phyloP scores from a whole-genome alignment of 805 yeast genomes.

The Starmera dryadoides region DNA sequence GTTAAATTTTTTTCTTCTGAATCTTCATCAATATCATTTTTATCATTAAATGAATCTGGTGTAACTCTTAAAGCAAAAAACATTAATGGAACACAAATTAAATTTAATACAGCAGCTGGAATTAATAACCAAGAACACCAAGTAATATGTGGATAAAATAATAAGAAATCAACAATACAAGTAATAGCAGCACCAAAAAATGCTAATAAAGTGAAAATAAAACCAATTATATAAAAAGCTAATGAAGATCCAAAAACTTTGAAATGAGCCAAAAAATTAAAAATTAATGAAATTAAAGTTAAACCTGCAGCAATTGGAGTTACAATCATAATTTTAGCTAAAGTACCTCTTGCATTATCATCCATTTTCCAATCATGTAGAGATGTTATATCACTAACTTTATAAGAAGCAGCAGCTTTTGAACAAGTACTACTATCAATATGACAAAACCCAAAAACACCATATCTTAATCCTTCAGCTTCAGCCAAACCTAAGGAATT shows the following conservation, averaged over 20 bases:
- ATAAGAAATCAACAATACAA: conserved; percentile 46
- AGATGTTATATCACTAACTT: conserved; percentile 22
- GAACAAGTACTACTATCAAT: conserved; percentile 28
- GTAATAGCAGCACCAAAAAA: conserved; percentile 48
- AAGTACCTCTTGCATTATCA: conserved; percentile 35
- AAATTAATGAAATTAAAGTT: conserved; percentile 37
- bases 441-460: conserved; percentile 62
- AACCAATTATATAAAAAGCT: conserved; percentile 32
- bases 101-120: conserved; percentile 53
- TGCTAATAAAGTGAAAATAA: conserved; percentile 39
- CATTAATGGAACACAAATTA: conserved; percentile 44
- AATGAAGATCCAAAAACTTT: conserved; percentile 17
- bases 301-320: conserved; percentile 65
- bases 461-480: conserved; percentile 41
- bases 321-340: conserved; percentile 49
- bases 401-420: conserved; percentile 33
- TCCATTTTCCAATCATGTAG: conserved; percentile 43
- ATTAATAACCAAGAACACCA: conserved; percentile 74
- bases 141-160: conserved; percentile 55
- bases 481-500: conserved; percentile 40
- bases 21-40: conserved; percentile 7
- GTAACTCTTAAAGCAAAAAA: conserved; percentile 28
- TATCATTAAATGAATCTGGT: conserved; percentile 6
- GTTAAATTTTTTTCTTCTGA: conserved; percentile 11
- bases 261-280: conserved; percentile 28